phyloP scores from a whole-genome alignment of 352 stramenopile species.

The Pythium aquatile region DNA sequence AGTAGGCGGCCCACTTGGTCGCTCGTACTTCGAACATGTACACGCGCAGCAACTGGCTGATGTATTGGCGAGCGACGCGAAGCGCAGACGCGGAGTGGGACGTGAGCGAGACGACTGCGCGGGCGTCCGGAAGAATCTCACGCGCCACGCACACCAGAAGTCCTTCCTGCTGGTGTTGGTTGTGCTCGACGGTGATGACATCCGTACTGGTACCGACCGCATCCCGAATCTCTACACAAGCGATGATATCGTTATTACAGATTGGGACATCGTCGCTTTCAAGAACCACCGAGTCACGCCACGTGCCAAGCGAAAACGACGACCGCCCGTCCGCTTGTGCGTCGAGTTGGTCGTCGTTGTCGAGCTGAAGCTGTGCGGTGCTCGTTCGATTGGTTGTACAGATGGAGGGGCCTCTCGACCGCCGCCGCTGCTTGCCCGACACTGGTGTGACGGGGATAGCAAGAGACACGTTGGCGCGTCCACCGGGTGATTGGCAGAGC shows the following conservation, averaged over 20 bases:
- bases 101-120: conserved; percentile 31
- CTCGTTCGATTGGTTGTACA: neutral
- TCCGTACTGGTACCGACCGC: no score
- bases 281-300: conserved; percentile 15
- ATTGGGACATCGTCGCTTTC: neutral
- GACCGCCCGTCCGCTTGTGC: conserved; percentile 6
- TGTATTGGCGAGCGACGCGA: conserved; percentile 28
- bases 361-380: neutral
- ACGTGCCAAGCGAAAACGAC: conserved; percentile 26
- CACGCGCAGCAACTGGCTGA: conserved; percentile 40
- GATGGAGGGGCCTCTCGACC: neutral
- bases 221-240: neutral
- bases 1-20: conserved; percentile 81
- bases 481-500: conserved; percentile 38
- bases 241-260: neutral
- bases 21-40: conserved; percentile 75
- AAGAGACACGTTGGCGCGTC: conserved; percentile 38
- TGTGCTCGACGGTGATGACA: neutral
- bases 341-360: conserved; percentile 4
- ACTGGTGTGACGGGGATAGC: conserved; percentile 37
- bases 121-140: conserved; percentile 49
- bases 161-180: neutral
- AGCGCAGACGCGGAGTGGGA: conserved; percentile 27
- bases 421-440: conserved; percentile 9
- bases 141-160: conserved; percentile 25